Evolutionary conservation across 1,139 yeast genomes (phyloP).

Genomic region (Taphrina wiesneri): DNA sequence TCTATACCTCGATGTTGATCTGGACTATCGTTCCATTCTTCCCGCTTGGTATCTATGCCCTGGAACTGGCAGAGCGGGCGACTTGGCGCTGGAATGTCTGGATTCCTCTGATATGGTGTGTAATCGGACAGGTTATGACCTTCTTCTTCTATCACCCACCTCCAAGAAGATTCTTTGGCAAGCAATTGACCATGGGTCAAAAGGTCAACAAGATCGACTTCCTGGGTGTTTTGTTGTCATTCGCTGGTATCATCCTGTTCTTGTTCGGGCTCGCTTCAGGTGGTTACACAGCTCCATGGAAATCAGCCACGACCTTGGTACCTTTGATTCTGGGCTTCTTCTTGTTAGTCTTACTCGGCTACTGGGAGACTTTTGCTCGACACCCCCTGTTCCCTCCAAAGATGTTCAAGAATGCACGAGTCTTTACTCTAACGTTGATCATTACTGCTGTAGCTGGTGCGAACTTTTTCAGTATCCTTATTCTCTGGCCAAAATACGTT

Average conservation of each 20-base stretch:
- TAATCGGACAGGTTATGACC: slow-evolving; percentile 28
- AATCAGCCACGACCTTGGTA: slow-evolving; percentile 9
- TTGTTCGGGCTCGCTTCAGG: slow-evolving; percentile 29
- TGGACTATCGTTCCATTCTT: slow-evolving; percentile 31
- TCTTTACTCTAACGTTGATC: slow-evolving; percentile 23
- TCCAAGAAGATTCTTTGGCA: slow-evolving; percentile 18
- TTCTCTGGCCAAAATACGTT: slow-evolving; percentile 28
- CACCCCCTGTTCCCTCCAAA: slow-evolving; percentile 22
- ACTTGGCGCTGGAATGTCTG: slow-evolving; percentile 31
- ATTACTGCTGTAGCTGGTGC: slow-evolving; percentile 33
- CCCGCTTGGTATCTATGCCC: slow-evolving; percentile 24
- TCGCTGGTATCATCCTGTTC: slow-evolving; percentile 26
- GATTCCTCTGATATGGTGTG: slow-evolving; percentile 27
- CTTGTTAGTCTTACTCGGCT: slow-evolving; percentile 10
- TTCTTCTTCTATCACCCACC: slow-evolving; percentile 34
- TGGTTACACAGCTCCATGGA: slow-evolving; percentile 30
- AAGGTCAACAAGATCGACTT: slow-evolving; percentile 11
- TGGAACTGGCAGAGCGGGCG: slow-evolving; percentile 19
- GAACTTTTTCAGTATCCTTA: slow-evolving; percentile 27
- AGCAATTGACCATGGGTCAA: slow-evolving; percentile 4
- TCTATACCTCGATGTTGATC: slow-evolving; percentile 31
- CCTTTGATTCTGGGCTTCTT: slow-evolving; percentile 17
- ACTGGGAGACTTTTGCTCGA: slow-evolving; percentile 15
- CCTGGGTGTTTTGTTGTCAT: slow-evolving; percentile 15
- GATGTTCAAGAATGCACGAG: slow-evolving; percentile 32